Evolutionary conservation across 352 stramenopile genomes (phyloP), one percentile per base, ranked within the genome.

Genomic region (Albugo candida): DNA sequence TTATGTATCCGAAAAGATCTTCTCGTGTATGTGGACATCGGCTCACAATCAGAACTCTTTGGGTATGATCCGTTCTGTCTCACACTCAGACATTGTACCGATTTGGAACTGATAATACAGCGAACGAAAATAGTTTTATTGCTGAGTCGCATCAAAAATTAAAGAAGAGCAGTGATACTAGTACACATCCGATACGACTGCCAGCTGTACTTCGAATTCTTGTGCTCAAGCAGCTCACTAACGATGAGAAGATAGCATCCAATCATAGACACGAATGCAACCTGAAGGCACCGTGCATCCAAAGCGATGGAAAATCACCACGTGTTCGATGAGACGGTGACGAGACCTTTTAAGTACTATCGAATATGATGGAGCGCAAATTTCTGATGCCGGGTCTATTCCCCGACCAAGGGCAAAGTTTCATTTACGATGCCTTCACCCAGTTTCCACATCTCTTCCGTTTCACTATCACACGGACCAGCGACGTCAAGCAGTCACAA

Each of bases 321-420:
- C 24, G 24, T 24, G 17, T 8, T 8, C 17, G 17, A 43, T 43
- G 17, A 8, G 3, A 43, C 5, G 73, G 73, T 1, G 67, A 71
- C 14, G 67, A 81, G 64, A 84, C 83, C 40, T 82, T 92, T 43
- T 65, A 82, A 27, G 75, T 82, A 31, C 61, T 96, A 48, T 83
- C 86, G 43, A 71, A 83, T 21, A 67, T 83, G 5, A 92, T 94
- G 40, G 72, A 96, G 34, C 69, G 81, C 17, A 81, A 93, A 57
- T 87, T 97, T 37, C 63, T 97, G 34, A 88, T 91, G 58, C 55
- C 97, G 11, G 73, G 97, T 21, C 59, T 95, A 40, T 94, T 97
- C 52, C 53, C 97, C 16, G 93, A 98, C 55, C 55, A 64, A 35
- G 81, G 81, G 3, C 87, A 95, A 44, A 54, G 55, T 34, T 55